A percentile compares a stretch with the other conserved stretches of the same genome.
Evolutionary conservation across 306 rosid species (phyloP).

Genomic region (Heteromeles arbutifolia): DNA sequence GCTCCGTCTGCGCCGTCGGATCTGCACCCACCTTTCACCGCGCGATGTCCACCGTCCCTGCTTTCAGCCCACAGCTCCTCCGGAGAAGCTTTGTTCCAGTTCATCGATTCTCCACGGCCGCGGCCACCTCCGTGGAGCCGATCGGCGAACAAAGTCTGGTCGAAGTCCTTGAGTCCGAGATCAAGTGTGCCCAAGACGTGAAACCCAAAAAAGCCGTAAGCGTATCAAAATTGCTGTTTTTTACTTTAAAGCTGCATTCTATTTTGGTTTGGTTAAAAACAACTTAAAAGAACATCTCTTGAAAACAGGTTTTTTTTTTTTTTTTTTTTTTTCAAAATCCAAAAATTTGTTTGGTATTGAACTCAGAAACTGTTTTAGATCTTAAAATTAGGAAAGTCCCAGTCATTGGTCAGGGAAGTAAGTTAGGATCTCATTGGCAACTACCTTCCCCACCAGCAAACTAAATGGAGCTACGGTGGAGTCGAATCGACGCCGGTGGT

Average conservation of each 20-base stretch:
- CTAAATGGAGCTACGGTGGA: no score
- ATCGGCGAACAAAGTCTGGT: conserved; percentile 30
- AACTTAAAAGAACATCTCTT: no score
- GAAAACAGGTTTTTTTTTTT: no score
- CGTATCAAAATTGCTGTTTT: background rate
- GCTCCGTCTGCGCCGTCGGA: conserved; percentile 25
- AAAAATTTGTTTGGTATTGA: no score
- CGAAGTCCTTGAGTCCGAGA: conserved; percentile 47
- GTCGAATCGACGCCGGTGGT: no score
- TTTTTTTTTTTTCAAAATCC: no score
- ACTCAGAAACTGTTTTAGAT: no score
- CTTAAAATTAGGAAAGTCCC: no score
- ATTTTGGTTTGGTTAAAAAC: background rate
- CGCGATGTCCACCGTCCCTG: conserved; percentile 24
- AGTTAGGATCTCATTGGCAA: no score
- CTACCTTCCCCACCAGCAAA: no score
- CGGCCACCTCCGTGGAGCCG: conserved; percentile 15
- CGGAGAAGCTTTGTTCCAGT: conserved; percentile 26
- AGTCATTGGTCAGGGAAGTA: no score
- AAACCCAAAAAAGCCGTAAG: conserved; percentile 10
- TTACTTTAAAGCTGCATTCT: background rate
- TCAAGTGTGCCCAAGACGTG: conserved; percentile 41
- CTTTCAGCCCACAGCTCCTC: conserved; percentile 11
- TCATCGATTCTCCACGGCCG: conserved; percentile 28
- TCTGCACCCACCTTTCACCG: conserved; percentile 47